Conservation (phyloP, 371 early-diverging fungal species). For the Rhizopus stolonifer region DNA sequence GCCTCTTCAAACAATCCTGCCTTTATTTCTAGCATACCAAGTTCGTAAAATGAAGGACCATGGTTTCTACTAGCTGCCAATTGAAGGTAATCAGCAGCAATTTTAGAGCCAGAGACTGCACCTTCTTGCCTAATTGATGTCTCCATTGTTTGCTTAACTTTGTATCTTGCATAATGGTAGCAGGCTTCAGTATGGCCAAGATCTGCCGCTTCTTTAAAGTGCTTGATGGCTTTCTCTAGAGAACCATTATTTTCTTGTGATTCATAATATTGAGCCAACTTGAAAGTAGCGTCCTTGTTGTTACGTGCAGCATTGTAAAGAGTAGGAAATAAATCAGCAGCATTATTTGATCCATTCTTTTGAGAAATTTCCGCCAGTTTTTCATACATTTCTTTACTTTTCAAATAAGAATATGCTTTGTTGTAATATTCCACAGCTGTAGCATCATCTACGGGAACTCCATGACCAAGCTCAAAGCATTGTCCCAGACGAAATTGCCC, state of each 20-base stretch:
- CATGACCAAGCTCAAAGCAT: constrained; percentile 18
- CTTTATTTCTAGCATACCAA: constrained; percentile 13
- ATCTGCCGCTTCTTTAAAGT: constrained; percentile 15
- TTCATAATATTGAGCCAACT: constrained; percentile 17
- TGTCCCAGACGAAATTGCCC: constrained; percentile 25
- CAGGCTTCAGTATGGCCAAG: constrained; percentile 17
- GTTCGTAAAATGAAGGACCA: constrained; percentile 19
- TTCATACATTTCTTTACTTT: constrained; percentile 18
- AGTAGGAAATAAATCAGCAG: constrained; percentile 11
- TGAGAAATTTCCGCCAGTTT: constrained; percentile 10
- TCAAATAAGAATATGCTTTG: constrained; percentile 15
- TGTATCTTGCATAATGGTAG: constrained; percentile 22
- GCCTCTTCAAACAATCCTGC: constrained; percentile 23
- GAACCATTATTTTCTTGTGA: neutral
- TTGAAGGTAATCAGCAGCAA: constrained; percentile 11
- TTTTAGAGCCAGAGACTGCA: neutral
- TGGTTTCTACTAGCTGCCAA: constrained; percentile 22
- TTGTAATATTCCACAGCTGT: constrained; percentile 13
- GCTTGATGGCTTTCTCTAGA: constrained; percentile 5
- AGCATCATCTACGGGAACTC: constrained; percentile 3
- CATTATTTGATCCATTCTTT: neutral
- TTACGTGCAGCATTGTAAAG: constrained; percentile 18
- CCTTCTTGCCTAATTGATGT: constrained; percentile 1
- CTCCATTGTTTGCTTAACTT: constrained; percentile 3
- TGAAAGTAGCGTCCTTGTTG: constrained; percentile 12